A percentile compares a stretch with the other conserved stretches of the same genome.
These are phyloP conservation scores for Actinidia polygama DNA, from an alignment of 179 eudicot species.

Conservation along the genomic window DNA sequence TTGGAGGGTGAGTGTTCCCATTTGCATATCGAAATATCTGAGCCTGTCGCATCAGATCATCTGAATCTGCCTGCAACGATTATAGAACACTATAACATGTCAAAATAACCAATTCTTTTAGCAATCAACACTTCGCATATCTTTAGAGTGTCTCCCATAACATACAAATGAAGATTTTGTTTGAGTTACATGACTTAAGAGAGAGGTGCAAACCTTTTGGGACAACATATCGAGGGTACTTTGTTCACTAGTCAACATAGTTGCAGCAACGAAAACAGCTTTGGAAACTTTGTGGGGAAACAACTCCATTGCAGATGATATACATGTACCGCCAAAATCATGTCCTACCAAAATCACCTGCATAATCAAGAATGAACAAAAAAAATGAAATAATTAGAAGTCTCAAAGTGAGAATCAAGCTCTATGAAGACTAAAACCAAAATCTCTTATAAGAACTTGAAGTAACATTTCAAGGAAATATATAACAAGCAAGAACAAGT, in stretches of 20 bases:
- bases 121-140: neutral
- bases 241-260: constrained; percentile 79
- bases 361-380: constrained; percentile 17
- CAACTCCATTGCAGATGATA: constrained; percentile 88
- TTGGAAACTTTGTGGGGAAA: constrained; percentile 68
- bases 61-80: constrained; percentile 55
- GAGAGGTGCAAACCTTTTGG: constrained; percentile 57
- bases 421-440: neutral
- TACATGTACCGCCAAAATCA: constrained; percentile 93
- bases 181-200: neutral
- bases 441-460: neutral
- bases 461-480: neutral
- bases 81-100: neutral
- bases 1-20: constrained; percentile 78
- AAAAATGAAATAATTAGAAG: neutral
- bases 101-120: neutral
- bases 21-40: constrained; percentile 75
- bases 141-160: neutral
- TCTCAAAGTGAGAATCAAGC: neutral
- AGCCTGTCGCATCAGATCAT: constrained; percentile 72
- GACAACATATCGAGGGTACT: constrained; percentile 86
- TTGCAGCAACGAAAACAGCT: constrained; percentile 81
- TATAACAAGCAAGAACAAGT: neutral
- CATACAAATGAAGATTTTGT: neutral
- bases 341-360: constrained; percentile 96